Evolutionary conservation across 2,329 filamentous ascomycete species (phyloP), one percentile per base, ranked within the genome.

Genomic region (Aspergillus uvarum): DNA sequence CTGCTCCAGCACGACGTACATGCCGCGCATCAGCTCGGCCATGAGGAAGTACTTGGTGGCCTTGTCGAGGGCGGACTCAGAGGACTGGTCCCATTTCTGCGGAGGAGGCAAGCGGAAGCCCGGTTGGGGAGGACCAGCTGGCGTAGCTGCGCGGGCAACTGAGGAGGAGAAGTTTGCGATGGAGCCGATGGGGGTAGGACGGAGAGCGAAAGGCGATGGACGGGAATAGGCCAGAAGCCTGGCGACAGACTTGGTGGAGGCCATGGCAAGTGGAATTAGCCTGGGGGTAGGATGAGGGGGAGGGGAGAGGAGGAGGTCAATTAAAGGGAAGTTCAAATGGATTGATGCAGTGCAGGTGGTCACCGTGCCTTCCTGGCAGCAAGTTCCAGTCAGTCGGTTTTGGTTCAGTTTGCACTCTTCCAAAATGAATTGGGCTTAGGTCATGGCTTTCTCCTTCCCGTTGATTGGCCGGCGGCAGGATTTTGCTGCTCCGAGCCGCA

Each of bases 1-100:
- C 83, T 99, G 94, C 85, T 99, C 95, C 75, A 99, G 76, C 79
- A 95, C 87, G 68, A 99, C 88, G 75, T 97, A 99, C 95, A 99
- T 98, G 79, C 95, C 95, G 74, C 95, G 88, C 77, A 91, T 85
- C 89, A 98, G 95, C 84, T 99, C 95, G 56, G 90, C 88, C 83
- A 98, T 82, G 75, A 99, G 85, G 81, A 99, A 99, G 83, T 92
- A 98, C 76, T 93, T 95, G 69, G 91, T 92, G 65, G 92, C 84
- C 77, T 89, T 89, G 80, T 97, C 92, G 68, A 96, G 80, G 38
- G 89, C 86, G 65, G 84, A 87, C 76, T 96, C 92, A 64, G 85
- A 83, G 66, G 88, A 84, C 77, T 96, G 86, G 68, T 96, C 87
- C 92, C 92, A 98, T 80, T 86, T 81, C 75, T 87, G 85, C 54